Evolutionary conservation across 1,139 yeast species (phyloP).

Genomic region (Nakaseomyces sp.): DNA sequence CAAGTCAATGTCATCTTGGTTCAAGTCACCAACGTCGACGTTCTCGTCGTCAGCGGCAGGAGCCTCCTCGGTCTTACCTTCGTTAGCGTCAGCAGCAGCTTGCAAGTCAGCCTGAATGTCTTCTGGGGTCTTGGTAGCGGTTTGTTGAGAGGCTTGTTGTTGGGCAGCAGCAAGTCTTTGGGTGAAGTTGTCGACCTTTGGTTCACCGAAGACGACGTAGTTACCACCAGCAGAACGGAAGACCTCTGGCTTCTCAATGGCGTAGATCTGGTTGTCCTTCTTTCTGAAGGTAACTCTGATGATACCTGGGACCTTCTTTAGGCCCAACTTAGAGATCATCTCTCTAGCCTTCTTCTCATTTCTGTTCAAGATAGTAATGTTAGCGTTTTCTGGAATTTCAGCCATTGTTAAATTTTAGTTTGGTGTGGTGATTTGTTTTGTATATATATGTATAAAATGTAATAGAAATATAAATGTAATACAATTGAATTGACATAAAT

Average conservation of each 20-base stretch:
- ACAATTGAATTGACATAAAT: too few relatives aligned
- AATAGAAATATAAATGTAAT: too few relatives aligned
- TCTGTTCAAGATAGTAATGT: conserved; percentile 75
- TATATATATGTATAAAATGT: too few relatives aligned
- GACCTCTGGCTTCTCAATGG: conserved; percentile 92
- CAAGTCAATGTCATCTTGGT: conserved; percentile 68
- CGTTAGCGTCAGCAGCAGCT: conserved; percentile 53
- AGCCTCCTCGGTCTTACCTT: conserved; percentile 28
- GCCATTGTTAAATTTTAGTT: conserved; percentile 4
- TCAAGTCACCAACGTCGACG: conserved; percentile 73
- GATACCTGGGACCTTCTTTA: conserved; percentile 87
- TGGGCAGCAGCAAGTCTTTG: conserved; percentile 75
- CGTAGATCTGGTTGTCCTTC: conserved; percentile 86
- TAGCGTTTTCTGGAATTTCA: conserved; percentile 9
- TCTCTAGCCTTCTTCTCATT: conserved; percentile 96
- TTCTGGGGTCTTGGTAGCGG: conserved; percentile 32
- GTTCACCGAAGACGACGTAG: conserved; percentile 95
- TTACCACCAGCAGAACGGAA: conserved; percentile 92
- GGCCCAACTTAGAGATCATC: conserved; percentile 77
- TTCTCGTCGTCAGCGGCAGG: conserved; percentile 42
- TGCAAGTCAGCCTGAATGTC: conserved; percentile 81
- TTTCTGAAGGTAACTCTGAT: conserved; percentile 94
- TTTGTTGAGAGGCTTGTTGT: conserved; percentile 42
- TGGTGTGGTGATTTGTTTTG: not conserved
- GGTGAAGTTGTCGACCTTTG: conserved; percentile 86